These are phyloP conservation scores for Thalassia testudinum DNA, from an alignment of 116 monocot genomes.

Conservation along the genomic window DNA sequence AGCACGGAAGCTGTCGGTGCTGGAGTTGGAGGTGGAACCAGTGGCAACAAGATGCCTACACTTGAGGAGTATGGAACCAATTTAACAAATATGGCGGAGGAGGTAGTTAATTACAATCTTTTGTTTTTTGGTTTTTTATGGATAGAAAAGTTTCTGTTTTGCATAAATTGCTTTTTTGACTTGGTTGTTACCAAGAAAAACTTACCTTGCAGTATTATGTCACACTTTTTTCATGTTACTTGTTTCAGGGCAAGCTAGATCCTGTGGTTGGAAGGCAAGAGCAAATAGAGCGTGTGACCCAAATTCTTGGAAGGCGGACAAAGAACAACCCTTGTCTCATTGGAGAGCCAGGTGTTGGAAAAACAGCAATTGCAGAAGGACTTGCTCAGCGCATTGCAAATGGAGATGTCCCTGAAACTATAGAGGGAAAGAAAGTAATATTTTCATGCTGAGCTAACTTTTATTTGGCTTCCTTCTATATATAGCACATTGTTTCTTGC, in stretches of 20 bases:
- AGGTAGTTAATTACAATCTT: constrained; percentile 20
- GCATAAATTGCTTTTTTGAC: neutral
- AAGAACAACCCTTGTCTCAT: constrained; percentile 97
- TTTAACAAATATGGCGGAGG: constrained; percentile 90
- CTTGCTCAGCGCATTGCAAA: constrained; percentile 85
- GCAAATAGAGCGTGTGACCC: constrained; percentile 95
- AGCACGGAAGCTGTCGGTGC: constrained; percentile 95
- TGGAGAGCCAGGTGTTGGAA: constrained; percentile 98
- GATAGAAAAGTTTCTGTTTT: neutral
- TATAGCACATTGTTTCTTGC: neutral
- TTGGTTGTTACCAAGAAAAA: neutral
- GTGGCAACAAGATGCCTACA: constrained; percentile 95
- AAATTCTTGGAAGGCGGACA: constrained; percentile 86
- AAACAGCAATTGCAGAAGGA: constrained; percentile 97
- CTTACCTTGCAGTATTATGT: neutral
- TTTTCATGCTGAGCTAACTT: neutral
- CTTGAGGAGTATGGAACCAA: constrained; percentile 98
- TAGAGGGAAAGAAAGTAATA: constrained; percentile 83
- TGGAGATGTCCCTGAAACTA: constrained; percentile 98
- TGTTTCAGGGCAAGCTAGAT: constrained; percentile 81
- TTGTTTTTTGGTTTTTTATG: neutral
- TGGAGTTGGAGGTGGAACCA: constrained; percentile 90
- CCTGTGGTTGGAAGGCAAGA: constrained; percentile 87
- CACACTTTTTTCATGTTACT: neutral
- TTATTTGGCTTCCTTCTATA: neutral